Base-by-base conservation (phyloP, 768 basidiomycete species). In the Pulveroboletus sp. region DNA sequence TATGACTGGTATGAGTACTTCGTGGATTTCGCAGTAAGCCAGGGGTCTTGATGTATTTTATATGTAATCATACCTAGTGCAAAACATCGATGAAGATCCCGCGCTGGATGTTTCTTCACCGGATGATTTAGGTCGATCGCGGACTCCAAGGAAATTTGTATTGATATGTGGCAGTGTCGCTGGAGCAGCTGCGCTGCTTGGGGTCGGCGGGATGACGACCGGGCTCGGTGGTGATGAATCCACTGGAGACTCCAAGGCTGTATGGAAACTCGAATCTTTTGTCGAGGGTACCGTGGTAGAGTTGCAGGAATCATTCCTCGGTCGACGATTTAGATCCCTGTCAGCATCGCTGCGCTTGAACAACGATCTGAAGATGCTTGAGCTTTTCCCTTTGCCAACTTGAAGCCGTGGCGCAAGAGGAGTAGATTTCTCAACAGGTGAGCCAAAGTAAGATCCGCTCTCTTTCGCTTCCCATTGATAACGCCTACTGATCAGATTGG, bases 1-100 rank as follows among this genome's bases (percentile, higher is more conserved):
- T 55, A 7, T n/a, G 7, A 23, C 51, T 58, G 30, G 53, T 61
- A 16, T 22, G 43, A n/a, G 49, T 12, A 38, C 55, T 62, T 38
- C 19, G 12, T 12, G n/a, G n/a, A n/a, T 29, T 29, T 6, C 12
- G 6, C 27, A 6, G 27, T 29, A 29, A 29, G 27, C 27, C 27
- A 12, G 27, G 27, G 27, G 12, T n/a, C n/a, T n/a, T n/a, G n/a
- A 19, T 31, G 20, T 0, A 14, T 38, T 20, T 14, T 12, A 43
- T 23, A 10, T 19, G 16, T 19, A n/a, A 27, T 19, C 55, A 27
- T 23, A 62, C 61, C 62, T 48, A 8, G 16, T 3, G 17, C 17
- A 4, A 23, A 43, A 26, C 35, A 47, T 43, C 7, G 12, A 13
- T 27, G 42, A 47, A 32, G 42, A 36, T 16, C 16, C 35, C 26